Percentiles rank a stretch among this genome's conserved stretches.
Conservation (phyloP, 495 filamentous ascomycete species). For the Astrocystis sublimbata region DNA sequence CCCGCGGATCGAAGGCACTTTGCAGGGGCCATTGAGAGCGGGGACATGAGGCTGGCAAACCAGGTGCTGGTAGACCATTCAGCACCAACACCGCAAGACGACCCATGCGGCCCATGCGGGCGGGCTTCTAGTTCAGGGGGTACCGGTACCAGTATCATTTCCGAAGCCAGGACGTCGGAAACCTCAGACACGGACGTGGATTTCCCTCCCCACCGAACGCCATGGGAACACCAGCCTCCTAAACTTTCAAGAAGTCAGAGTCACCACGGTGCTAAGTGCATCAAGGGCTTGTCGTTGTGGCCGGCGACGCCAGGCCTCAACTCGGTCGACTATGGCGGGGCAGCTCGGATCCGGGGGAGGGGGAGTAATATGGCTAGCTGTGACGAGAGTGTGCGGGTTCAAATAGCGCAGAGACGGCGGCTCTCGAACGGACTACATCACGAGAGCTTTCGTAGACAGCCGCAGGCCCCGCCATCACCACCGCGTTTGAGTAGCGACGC, state of each 20-base stretch:
- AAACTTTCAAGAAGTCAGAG: too few relatives aligned
- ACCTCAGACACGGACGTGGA: slow-evolving; percentile 52
- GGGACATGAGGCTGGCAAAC: background rate
- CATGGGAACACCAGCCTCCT: background rate
- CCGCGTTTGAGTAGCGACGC: too few relatives aligned
- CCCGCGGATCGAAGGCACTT: slow-evolving; percentile 46
- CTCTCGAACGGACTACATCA: too few relatives aligned
- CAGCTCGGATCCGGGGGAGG: too few relatives aligned
- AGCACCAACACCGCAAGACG: background rate
- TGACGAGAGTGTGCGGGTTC: too few relatives aligned
- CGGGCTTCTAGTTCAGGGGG: slow-evolving; percentile 7
- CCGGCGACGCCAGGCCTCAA: background rate
- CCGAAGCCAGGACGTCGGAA: slow-evolving; percentile 39
- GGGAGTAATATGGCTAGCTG: too few relatives aligned
- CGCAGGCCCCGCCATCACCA: too few relatives aligned
- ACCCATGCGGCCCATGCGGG: background rate
- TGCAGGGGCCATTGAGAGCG: slow-evolving; percentile 37
- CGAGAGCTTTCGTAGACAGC: too few relatives aligned
- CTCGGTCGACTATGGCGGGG: too few relatives aligned
- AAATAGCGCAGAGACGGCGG: too few relatives aligned
- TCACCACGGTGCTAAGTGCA: background rate
- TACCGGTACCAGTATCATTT: slow-evolving; percentile 22
- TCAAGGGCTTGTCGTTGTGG: background rate
- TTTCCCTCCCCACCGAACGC: background rate
- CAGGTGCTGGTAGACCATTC: background rate